Percentiles rank a stretch among this genome's conserved stretches.
These are phyloP conservation scores for Fusarium illudens DNA, from an alignment of 2,329 filamentous ascomycete genomes.

Conservation along the genomic window DNA sequence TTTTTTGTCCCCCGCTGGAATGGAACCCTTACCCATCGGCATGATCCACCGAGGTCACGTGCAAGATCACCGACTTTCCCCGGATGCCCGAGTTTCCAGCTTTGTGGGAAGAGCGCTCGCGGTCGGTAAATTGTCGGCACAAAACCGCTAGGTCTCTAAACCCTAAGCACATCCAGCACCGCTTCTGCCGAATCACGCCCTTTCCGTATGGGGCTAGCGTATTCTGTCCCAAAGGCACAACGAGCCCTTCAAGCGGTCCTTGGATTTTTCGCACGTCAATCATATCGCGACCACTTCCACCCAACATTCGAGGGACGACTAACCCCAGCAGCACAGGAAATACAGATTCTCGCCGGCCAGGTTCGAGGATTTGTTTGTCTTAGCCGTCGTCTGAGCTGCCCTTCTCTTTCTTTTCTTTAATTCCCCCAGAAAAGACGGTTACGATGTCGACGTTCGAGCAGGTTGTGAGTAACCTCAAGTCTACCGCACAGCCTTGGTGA, in stretches of 20 bases:
- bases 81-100: not conserved
- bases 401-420: conserved; percentile 45
- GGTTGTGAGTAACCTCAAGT: conserved; percentile 66
- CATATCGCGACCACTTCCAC: conserved; percentile 53
- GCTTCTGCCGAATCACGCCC: conserved; percentile 45
- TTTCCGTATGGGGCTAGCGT: conserved; percentile 48
- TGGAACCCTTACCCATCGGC: conserved; percentile 6
- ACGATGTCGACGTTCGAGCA: conserved; percentile 75
- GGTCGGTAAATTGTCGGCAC: conserved; percentile 45
- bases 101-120: conserved; percentile 4
- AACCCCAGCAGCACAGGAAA: conserved; percentile 54
- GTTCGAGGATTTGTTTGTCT: conserved; percentile 50
- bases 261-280: conserved; percentile 52
- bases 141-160: conserved; percentile 50
- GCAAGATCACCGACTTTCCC: not conserved
- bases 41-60: conserved; percentile 21
- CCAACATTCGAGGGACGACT: conserved; percentile 52
- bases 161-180: conserved; percentile 51
- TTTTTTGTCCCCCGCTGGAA: too few relatives aligned
- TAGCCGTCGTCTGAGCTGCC: conserved; percentile 47
- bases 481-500: conserved; percentile 28
- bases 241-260: conserved; percentile 50
- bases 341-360: conserved; percentile 50
- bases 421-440: conserved; percentile 48
- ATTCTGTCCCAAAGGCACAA: conserved; percentile 50